A percentile compares a stretch with the other conserved stretches of the same genome.
Evolutionary conservation across 2,329 filamentous ascomycete species (phyloP).

Genomic region (Apiospora marii): DNA sequence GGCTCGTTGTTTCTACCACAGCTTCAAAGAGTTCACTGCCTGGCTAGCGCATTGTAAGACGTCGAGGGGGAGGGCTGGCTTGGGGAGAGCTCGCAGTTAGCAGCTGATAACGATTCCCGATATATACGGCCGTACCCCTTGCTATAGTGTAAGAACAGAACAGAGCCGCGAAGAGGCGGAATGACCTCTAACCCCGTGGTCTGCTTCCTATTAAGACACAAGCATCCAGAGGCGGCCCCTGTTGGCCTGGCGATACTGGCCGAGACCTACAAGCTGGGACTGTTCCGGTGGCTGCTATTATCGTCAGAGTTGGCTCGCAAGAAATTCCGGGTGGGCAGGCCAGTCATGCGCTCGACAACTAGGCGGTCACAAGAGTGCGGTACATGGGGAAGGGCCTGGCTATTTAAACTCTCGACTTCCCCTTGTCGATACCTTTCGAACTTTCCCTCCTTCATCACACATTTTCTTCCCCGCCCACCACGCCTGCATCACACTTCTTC

Average conservation of each 20-base stretch:
- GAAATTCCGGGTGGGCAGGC: background rate
- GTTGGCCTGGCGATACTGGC: background rate
- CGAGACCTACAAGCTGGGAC: background rate
- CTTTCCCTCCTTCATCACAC: conserved; percentile 1
- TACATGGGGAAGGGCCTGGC: background rate
- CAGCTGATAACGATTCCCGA: background rate
- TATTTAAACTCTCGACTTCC: background rate
- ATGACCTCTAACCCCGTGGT: background rate
- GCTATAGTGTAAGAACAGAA: background rate
- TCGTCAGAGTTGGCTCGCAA: background rate
- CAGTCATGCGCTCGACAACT: background rate
- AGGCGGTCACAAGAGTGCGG: background rate
- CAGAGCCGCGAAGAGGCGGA: conserved; percentile 5
- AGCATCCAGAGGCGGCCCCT: background rate
- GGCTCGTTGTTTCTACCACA: background rate
- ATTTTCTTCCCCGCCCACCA: background rate
- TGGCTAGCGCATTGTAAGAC: background rate
- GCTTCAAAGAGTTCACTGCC: background rate
- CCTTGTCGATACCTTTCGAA: background rate
- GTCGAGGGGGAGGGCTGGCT: background rate
- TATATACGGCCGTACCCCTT: background rate
- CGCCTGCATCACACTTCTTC: background rate
- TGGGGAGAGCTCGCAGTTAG: background rate
- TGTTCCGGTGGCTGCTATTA: background rate
- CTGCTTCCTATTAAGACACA: background rate